Evolutionary conservation across 371 early-diverging fungal species (phyloP), one percentile per base, ranked within the genome.

Genomic region (Zancudomyces culisetae): DNA sequence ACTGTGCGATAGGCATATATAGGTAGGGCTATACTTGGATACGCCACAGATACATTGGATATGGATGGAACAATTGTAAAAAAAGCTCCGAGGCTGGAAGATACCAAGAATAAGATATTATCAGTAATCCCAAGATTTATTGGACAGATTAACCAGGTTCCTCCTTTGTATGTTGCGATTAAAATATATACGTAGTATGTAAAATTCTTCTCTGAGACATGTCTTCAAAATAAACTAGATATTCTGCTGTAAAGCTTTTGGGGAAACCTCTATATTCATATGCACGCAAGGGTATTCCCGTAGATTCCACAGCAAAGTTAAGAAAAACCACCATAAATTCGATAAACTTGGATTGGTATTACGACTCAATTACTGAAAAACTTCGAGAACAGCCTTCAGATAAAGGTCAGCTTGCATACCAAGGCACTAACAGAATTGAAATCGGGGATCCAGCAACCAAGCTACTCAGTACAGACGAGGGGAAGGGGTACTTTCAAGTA

Each of bases 241-340:
- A 10, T 27, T 47, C 48, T 2, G 48, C 48, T 8, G 18, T 47
- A 47, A 47, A 47, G 26, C 18, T 47, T 4, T 22, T 22, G 22
- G 48, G 48, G n/a, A 47, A 47, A 47, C 48, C 48, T 20, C 24
- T 47, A 2, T 47, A 47, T 27, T 3, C 21, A 2, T 47, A 47
- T 24, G 48, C 48, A 21, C n/a, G 48, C 4, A 8, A 15, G 3
- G 48, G 48, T 18, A 20, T 22, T 4, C 27, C 48, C 12, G 3
- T 47, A 12, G 22, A n/a, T 15, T 26, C 13, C 3, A 2, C 6
- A 18, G 48, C 18, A 6, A 27, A 47, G 28, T 12, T 8, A 3
- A 47, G 48, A 47, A 20, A 3, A 15, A 27, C 26, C 20, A 21
- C 18, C 28, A 47, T 47, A 21, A 21, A 27, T n/a, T 18, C 22